Percentiles rank a stretch among this genome's conserved stretches.
Evolutionary conservation across 345 rosid species (phyloP).

Genomic region (Citrus medica): DNA sequence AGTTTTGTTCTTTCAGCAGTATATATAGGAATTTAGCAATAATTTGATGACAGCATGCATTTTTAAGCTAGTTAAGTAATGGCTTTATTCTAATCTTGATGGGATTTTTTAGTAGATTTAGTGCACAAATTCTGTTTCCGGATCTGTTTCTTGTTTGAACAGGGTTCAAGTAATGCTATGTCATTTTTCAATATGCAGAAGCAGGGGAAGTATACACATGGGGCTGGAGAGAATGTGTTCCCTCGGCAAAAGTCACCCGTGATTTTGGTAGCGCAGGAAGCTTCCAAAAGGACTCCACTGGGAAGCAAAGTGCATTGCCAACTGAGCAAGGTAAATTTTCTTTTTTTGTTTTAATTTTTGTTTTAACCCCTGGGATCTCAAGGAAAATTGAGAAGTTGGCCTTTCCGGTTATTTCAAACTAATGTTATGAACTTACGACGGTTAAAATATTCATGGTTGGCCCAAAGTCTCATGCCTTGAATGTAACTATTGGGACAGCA

Average conservation of each 20-base stretch:
- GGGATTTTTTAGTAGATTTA: neutral
- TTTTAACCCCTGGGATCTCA: constrained; percentile 1
- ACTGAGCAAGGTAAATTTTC: constrained; percentile 47
- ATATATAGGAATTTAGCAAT: neutral
- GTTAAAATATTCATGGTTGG: constrained; percentile 27
- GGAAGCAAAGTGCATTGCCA: constrained; percentile 32
- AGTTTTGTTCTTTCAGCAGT: neutral
- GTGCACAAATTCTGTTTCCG: neutral
- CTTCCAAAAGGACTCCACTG: constrained; percentile 36
- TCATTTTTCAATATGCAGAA: constrained; percentile 33
- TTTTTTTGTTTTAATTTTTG: neutral
- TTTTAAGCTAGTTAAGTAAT: neutral
- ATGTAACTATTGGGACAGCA: constrained; percentile 19
- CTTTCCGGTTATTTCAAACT: neutral
- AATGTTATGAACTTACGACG: neutral
- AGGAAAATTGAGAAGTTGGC: neutral
- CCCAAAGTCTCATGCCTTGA: constrained; percentile 38
- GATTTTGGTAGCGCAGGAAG: constrained; percentile 35
- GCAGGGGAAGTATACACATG: constrained; percentile 71
- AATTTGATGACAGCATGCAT: neutral
- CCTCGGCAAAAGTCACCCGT: constrained; percentile 35
- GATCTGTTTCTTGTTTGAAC: neutral
- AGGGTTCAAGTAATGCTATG: neutral
- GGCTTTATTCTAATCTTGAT: neutral
- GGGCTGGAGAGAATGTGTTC: constrained; percentile 98